phyloP scores from a whole-genome alignment of 108 stramenopile species.

The Nitzschia palea region DNA sequence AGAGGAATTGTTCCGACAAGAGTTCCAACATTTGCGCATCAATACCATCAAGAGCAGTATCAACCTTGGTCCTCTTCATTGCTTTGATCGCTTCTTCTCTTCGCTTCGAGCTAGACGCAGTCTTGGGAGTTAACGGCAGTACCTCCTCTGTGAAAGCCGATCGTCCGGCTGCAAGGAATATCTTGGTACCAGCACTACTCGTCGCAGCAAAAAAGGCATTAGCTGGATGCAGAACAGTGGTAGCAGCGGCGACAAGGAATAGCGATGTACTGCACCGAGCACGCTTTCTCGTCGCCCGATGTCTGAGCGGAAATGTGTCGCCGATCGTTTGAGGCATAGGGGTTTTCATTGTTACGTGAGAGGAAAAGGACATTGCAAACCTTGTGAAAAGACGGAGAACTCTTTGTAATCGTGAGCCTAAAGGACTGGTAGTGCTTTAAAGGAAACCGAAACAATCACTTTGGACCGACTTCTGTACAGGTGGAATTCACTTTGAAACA shows the following conservation, averaged over 20 bases:
- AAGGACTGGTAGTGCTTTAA: too few species aligned
- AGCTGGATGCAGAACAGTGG: not conserved
- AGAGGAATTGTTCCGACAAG: conserved; percentile 28
- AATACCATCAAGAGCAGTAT: conserved; percentile 29
- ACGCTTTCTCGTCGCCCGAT: not conserved
- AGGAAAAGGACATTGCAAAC: too few species aligned
- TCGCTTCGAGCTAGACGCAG: conserved; percentile 3
- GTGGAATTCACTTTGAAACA: too few species aligned
- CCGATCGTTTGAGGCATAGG: too few species aligned
- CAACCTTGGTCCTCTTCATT: conserved; percentile 11
- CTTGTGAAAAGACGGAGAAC: too few species aligned
- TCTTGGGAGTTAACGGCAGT: conserved; percentile 13
- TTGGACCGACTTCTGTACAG: too few species aligned
- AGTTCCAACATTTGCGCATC: conserved; percentile 30
- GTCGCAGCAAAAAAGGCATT: not conserved
- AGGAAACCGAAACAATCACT: too few species aligned
- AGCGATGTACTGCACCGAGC: not conserved
- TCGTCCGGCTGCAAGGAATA: not conserved
- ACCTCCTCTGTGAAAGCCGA: conserved; percentile 8
- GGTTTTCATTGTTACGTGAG: too few species aligned
- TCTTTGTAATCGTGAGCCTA: too few species aligned
- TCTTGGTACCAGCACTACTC: not conserved
- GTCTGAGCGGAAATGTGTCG: too few species aligned
- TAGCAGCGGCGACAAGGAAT: not conserved
- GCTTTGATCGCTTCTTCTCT: conserved; percentile 22